phyloP scores from a whole-genome alignment of 2,329 filamentous ascomycete genomes.

The Ophiostoma quercus region DNA sequence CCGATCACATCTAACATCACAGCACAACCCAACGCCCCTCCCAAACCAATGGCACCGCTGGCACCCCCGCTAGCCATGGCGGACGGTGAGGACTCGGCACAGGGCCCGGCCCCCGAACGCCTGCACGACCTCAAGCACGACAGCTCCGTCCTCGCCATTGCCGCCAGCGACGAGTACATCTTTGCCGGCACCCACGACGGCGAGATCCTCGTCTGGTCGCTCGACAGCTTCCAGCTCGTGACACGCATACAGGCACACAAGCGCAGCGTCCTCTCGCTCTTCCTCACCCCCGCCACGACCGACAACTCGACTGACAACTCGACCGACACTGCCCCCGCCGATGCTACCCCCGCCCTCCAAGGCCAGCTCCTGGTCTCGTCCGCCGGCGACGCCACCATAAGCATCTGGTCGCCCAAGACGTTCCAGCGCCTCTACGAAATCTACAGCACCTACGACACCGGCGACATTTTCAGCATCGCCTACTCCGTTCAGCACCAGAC shows the following conservation, averaged over 20 bases:
- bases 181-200: conserved; percentile 92
- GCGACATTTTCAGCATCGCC: conserved; percentile 91
- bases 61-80: conserved; percentile 22
- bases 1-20: neutral
- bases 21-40: neutral
- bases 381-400: conserved; percentile 88
- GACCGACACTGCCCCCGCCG: conserved; percentile 44
- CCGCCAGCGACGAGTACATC: conserved; percentile 72
- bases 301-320: neutral
- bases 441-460: conserved; percentile 88
- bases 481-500: conserved; percentile 77
- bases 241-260: conserved; percentile 80
- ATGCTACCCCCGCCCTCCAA: conserved; percentile 44
- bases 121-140: conserved; percentile 70
- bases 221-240: conserved; percentile 79
- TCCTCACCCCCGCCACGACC: conserved; percentile 64
- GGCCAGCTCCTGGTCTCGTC: conserved; percentile 73
- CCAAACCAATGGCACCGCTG: conserved; percentile 27
- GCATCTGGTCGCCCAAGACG: conserved; percentile 79
- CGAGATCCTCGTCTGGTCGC: conserved; percentile 86
- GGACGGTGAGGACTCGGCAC: conserved; percentile 22
- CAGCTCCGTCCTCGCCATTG: conserved; percentile 76
- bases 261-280: conserved; percentile 81
- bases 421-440: conserved; percentile 79
- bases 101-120: conserved; percentile 50